These are phyloP conservation scores for Sideroxylon spinosum DNA, from an alignment of 179 eudicot species.

Conservation along the genomic window DNA sequence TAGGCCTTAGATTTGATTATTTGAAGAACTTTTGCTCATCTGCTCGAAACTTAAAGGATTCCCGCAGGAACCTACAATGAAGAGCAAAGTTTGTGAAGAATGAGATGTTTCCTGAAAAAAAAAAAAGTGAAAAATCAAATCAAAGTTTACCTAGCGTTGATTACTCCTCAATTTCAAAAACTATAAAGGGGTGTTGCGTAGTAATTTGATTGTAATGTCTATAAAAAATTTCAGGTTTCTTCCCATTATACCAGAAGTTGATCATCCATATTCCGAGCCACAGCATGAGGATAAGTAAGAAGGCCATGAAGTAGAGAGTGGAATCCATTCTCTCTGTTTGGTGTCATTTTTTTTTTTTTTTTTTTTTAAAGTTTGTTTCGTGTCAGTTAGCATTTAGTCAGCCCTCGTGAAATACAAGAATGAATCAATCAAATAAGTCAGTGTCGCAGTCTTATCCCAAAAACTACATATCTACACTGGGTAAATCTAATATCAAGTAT, in stretches of 20 bases:
- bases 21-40: slow-evolving; percentile 6
- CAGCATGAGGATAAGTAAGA: background rate
- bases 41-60: slow-evolving; percentile 4
- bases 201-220: background rate
- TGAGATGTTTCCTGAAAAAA: background rate
- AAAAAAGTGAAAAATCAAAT: background rate
- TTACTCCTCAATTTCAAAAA: background rate
- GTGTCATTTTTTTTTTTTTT: too few species aligned
- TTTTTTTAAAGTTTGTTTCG: too few species aligned
- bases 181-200: background rate
- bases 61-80: background rate
- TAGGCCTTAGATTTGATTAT: background rate
- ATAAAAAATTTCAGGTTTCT: background rate
- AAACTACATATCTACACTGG: slow-evolving; percentile 23
- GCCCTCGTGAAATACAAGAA: too few species aligned
- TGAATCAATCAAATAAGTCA: too few species aligned
- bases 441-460: too few species aligned
- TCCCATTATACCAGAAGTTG: background rate
- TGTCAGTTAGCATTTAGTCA: too few species aligned
- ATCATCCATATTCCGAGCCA: background rate
- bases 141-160: background rate
- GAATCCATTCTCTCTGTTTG: background rate
- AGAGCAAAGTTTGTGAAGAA: background rate
- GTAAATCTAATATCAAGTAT: slow-evolving; percentile 19
- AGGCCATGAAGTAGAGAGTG: background rate